Percentiles rank a stretch among this genome's conserved stretches.
phyloP scores from a whole-genome alignment of 1,284 basidiomycete species.

The Tylopilus orsonianus region DNA sequence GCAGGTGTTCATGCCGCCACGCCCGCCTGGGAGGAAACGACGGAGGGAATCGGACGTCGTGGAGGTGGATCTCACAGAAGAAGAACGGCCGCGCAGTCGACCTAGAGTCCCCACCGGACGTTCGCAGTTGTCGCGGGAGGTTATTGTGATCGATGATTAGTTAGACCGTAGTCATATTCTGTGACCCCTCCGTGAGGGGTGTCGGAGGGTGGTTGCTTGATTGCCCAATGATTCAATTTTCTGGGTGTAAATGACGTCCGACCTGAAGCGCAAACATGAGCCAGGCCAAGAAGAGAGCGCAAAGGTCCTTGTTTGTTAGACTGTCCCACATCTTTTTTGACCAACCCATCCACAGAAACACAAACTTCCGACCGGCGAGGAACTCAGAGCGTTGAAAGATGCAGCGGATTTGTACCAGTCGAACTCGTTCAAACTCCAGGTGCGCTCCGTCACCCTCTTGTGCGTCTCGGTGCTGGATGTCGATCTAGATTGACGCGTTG shows the following conservation, averaged over 20 bases:
- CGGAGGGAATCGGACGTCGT: constrained; percentile 25
- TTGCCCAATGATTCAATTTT: neutral
- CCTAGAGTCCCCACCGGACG: constrained; percentile 11
- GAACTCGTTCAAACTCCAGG: constrained; percentile 84
- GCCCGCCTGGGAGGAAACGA: constrained; percentile 25
- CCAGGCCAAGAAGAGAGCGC: constrained; percentile 3
- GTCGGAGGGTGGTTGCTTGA: neutral
- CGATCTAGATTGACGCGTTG: constrained; percentile 72
- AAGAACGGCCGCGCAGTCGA: constrained; percentile 19
- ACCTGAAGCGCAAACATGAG: constrained; percentile 34
- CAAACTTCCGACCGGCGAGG: constrained; percentile 65
- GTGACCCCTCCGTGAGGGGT: constrained; percentile 17
- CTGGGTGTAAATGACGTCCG: constrained; percentile 22
- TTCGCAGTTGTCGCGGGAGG: constrained; percentile 31
- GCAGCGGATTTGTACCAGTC: constrained; percentile 80
- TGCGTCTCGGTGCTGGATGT: constrained; percentile 1
- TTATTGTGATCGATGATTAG: constrained; percentile 45
- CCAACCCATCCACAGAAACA: constrained; percentile 29
- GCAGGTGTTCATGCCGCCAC: constrained; percentile 25
- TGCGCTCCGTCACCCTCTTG: constrained; percentile 30
- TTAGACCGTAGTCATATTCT: neutral
- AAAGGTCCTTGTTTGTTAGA: constrained; percentile 11
- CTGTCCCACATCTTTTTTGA: neutral
- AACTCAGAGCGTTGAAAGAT: constrained; percentile 76
- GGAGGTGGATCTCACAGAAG: constrained; percentile 31